Conservation (phyloP, 176 grass and related monocot species). For the Musa schizocarpa region DNA sequence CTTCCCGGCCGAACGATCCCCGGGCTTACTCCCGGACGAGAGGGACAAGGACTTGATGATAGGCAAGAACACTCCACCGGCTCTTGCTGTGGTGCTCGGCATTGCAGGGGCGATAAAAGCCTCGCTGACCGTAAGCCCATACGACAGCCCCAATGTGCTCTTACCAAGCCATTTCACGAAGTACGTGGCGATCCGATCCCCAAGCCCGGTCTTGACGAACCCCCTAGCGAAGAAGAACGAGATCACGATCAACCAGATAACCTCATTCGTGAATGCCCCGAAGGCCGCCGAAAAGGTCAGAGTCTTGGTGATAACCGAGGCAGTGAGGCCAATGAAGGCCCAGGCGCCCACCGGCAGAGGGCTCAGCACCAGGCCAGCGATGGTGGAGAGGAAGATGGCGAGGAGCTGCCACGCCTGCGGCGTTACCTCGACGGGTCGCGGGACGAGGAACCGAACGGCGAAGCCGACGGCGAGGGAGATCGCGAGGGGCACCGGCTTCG, state of each 20-base stretch:
- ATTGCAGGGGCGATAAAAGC: conserved; percentile 78
- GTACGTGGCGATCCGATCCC: conserved; percentile 76
- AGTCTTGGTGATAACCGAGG: conserved; percentile 55
- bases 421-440: conserved; percentile 50
- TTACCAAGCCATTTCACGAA: conserved; percentile 82
- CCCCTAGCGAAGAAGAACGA: conserved; percentile 90
- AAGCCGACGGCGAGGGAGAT: conserved; percentile 67
- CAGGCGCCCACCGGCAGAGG: conserved; percentile 84
- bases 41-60: conserved; percentile 69
- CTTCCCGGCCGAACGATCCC: conserved; percentile 50
- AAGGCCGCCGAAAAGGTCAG: conserved; percentile 77
- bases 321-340: conserved; percentile 89
- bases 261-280: conserved; percentile 86
- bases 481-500: conserved; percentile 48
- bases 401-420: conserved; percentile 92
- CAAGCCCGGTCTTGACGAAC: conserved; percentile 78
- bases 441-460: conserved; percentile 59
- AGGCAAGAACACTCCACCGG: conserved; percentile 74
- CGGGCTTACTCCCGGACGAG: conserved; percentile 59
- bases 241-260: conserved; percentile 96
- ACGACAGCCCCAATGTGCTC: conserved; percentile 77
- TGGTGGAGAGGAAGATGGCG: conserved; percentile 86
- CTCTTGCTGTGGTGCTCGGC: conserved; percentile 85
- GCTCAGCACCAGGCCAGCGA: conserved; percentile 74
- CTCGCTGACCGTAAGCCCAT: conserved; percentile 81